Percentiles rank a stretch among this genome's conserved stretches.
phyloP scores from a whole-genome alignment of 139 green algal species.

The Chlorella sp. region DNA sequence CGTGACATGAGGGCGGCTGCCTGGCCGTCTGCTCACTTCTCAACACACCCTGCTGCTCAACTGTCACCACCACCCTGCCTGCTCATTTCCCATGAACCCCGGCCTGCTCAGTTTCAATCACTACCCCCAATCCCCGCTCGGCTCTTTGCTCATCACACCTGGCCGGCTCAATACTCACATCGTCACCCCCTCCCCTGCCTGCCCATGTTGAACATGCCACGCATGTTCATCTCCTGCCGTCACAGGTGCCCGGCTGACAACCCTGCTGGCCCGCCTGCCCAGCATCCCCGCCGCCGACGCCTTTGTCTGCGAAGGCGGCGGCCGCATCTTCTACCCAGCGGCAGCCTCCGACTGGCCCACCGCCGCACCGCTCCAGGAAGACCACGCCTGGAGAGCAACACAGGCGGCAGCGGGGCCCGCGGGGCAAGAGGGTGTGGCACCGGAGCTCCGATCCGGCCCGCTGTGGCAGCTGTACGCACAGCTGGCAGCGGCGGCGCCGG shows the following conservation, averaged over 20 bases:
- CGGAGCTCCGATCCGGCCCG: constrained; percentile 56
- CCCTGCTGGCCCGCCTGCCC: constrained; percentile 80
- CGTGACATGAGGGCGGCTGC: too few relatives aligned
- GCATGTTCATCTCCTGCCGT: too few relatives aligned
- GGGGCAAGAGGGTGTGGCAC: constrained; percentile 57
- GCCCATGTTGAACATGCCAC: too few relatives aligned
- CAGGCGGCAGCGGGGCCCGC: constrained; percentile 54
- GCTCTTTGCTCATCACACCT: too few relatives aligned
- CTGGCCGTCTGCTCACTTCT: too few relatives aligned
- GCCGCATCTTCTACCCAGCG: constrained; percentile 69
- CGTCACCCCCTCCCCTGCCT: too few relatives aligned
- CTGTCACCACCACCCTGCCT: too few relatives aligned
- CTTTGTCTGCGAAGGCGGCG: constrained; percentile 81
- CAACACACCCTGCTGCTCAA: too few relatives aligned
- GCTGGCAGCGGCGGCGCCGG: constrained; percentile 53
- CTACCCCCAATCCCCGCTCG: too few relatives aligned
- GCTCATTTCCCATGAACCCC: too few relatives aligned
- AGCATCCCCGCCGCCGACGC: constrained; percentile 81
- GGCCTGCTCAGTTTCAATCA: too few relatives aligned
- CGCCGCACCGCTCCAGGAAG: constrained; percentile 69
- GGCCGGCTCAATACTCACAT: too few relatives aligned
- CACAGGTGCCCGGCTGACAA: constrained; percentile 58
- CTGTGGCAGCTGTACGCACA: constrained; percentile 79
- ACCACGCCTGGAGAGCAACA: constrained; percentile 63
- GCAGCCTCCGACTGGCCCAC: constrained; percentile 44